Evolutionary conservation across 148 eudicot species (phyloP).

Genomic region (Vaccinium corymbosum): DNA sequence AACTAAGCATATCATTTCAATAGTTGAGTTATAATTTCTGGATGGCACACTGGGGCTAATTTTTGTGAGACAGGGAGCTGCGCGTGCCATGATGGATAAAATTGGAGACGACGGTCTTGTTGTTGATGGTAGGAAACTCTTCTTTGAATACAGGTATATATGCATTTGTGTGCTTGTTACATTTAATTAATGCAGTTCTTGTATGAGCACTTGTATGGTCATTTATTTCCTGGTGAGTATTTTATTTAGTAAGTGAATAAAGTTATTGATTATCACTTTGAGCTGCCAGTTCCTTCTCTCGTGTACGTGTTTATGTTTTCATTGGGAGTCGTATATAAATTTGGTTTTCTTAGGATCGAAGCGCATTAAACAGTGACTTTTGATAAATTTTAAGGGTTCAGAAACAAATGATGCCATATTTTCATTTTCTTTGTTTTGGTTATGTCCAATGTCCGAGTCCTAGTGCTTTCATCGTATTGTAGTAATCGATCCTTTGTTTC

Average conservation of each 20-base stretch:
- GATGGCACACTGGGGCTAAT: constrained; percentile 13
- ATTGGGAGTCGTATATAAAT: background rate
- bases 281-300: background rate
- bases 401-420: background rate
- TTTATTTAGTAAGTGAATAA: background rate
- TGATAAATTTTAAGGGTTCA: background rate
- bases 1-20: constrained; percentile 1
- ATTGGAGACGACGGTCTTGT: constrained; percentile 86
- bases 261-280: background rate
- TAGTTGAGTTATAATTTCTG: background rate
- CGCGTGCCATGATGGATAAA: constrained; percentile 88
- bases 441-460: background rate
- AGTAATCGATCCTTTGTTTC: background rate
- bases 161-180: background rate
- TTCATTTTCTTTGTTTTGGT: background rate
- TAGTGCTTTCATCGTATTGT: background rate
- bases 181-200: background rate
- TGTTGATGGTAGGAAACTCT: constrained; percentile 78
- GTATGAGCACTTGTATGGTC: background rate
- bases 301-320: background rate
- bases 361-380: background rate
- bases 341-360: background rate
- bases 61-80: constrained; percentile 62
- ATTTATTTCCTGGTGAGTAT: background rate
- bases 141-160: constrained; percentile 85